Evolutionary conservation across 177 flowering plant genomes (phyloP).

Genomic region (Vitis hybrid): DNA sequence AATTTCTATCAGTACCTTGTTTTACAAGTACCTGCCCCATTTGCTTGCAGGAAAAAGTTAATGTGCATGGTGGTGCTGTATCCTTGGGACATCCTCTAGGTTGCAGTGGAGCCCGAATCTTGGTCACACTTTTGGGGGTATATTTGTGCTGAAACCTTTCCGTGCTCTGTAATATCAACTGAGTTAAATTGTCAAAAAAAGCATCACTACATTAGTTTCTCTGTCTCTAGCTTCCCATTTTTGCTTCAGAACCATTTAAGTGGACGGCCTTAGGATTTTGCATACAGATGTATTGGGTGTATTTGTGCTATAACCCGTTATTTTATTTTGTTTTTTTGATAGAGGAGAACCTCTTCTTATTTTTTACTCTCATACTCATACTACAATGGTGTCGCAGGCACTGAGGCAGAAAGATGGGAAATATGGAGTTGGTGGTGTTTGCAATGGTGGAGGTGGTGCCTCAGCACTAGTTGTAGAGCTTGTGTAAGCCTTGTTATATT

Average conservation of each 20-base stretch:
- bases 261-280: too few relatives aligned
- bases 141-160: constrained; percentile 1
- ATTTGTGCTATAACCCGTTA: too few relatives aligned
- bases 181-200: too few relatives aligned
- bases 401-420: constrained; percentile 62
- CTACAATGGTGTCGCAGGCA: constrained; percentile 32
- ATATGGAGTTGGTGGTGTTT: constrained; percentile 62
- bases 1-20: not conserved
- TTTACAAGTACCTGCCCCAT: not conserved
- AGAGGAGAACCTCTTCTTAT: too few relatives aligned
- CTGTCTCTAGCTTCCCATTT: not conserved
- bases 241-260: not conserved
- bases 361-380: not conserved
- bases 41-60: constrained; percentile 66
- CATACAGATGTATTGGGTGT: too few relatives aligned
- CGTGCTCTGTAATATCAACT: not conserved
- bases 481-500: constrained; percentile 25
- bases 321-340: too few relatives aligned
- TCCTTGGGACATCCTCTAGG: constrained; percentile 97
- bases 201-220: not conserved
- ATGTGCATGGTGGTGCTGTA: constrained; percentile 97
- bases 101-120: constrained; percentile 96
- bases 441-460: constrained; percentile 87
- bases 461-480: constrained; percentile 70
- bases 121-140: constrained; percentile 92